Evolutionary conservation across 2,329 filamentous ascomycete genomes (phyloP).

Genomic region (Nakataea oryzae): DNA sequence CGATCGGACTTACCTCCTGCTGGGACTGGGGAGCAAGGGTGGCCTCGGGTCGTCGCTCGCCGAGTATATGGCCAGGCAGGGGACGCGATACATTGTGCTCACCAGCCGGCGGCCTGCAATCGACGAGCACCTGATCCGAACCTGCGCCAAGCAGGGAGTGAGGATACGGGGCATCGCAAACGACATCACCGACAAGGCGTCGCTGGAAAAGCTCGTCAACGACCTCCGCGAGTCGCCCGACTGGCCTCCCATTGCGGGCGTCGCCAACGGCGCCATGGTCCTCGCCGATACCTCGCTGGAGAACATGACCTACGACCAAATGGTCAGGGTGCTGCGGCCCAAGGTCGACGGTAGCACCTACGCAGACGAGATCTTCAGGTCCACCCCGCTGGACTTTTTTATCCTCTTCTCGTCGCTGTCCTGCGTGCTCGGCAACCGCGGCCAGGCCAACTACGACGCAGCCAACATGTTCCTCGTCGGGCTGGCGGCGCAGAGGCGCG

Average conservation of each 20-base stretch:
- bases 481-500: constrained; percentile 6
- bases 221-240: background rate
- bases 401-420: constrained; percentile 4
- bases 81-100: constrained; percentile 17
- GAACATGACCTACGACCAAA: background rate
- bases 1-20: constrained; percentile 21
- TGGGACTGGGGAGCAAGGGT: constrained; percentile 19
- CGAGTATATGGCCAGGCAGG: constrained; percentile 26
- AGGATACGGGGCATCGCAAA: background rate
- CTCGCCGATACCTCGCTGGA: background rate
- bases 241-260: constrained; percentile 1
- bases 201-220: background rate
- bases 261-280: constrained; percentile 3
- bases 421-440: background rate
- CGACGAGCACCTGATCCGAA: background rate
- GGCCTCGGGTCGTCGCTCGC: constrained; percentile 24
- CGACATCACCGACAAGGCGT: background rate
- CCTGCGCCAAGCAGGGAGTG: background rate
- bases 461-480: constrained; percentile 2
- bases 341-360: constrained; percentile 15
- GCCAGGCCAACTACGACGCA: constrained; percentile 2
- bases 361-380: constrained; percentile 14
- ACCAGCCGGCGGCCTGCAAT: background rate
- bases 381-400: constrained; percentile 8
- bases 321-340: constrained; percentile 7